These are phyloP conservation scores for Acanthamoeba pearcei DNA, from an alignment of 208 protist species.

Conservation along the genomic window DNA sequence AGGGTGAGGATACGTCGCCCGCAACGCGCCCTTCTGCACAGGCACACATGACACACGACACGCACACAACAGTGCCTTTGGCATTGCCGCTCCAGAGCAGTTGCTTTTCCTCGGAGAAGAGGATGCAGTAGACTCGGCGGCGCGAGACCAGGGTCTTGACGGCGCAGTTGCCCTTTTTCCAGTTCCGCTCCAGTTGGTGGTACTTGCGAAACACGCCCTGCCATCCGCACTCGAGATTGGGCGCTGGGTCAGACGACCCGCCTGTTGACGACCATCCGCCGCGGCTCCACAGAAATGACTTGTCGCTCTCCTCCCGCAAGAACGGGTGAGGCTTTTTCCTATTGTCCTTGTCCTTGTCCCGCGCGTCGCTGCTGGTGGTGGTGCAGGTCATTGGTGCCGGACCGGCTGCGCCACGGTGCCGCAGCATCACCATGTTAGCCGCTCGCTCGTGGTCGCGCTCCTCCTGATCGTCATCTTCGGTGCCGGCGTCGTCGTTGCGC, in stretches of 20 bases:
- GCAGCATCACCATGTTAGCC: no score
- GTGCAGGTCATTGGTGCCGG: no score
- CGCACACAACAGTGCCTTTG: slow-evolving; percentile 4
- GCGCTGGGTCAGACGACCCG: background rate
- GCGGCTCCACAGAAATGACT: background rate
- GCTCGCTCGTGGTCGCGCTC: background rate
- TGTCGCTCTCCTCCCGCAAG: slow-evolving; percentile 45
- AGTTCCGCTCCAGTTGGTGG: slow-evolving; percentile 63
- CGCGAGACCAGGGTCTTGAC: slow-evolving; percentile 43
- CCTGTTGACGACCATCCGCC: no score
- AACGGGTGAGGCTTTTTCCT: background rate
- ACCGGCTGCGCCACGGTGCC: no score
- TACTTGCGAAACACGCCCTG: slow-evolving; percentile 47
- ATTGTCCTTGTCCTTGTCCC: background rate
- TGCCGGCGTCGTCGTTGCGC: background rate
- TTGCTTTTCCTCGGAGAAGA: slow-evolving; percentile 67
- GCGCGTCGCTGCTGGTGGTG: background rate
- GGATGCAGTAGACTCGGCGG: slow-evolving; percentile 35
- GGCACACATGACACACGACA: background rate
- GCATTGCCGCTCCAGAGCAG: slow-evolving; percentile 61
- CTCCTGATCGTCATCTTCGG: background rate
- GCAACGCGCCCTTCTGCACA: no score
- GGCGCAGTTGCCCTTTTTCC: slow-evolving; percentile 48
- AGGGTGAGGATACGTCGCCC: no score
- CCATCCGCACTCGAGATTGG: background rate